These are phyloP conservation scores for Cryptococcus jaspeensis DNA, from an alignment of 1,284 basidiomycete genomes.

Conservation along the genomic window DNA sequence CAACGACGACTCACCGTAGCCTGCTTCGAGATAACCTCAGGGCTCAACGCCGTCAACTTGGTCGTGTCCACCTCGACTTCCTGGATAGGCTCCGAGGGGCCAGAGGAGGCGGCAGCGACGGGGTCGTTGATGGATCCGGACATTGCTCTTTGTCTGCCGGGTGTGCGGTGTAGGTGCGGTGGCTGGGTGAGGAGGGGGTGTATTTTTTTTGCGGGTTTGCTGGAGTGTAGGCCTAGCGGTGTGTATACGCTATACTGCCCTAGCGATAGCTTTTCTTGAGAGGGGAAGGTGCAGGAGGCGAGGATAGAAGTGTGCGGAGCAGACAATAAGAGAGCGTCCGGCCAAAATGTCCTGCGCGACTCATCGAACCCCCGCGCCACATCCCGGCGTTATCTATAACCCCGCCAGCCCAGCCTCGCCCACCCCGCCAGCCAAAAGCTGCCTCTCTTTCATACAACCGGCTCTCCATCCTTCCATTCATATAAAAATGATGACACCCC, in stretches of 20 bases:
- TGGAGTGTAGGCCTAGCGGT: not conserved
- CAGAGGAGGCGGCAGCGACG: constrained; percentile 26
- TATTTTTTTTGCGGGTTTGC: not conserved
- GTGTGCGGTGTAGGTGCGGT: not conserved
- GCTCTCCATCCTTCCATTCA: constrained; percentile 18
- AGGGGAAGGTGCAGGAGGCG: not conserved
- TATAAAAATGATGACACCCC: constrained; percentile 21
- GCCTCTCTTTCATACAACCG: not conserved
- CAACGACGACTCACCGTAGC: constrained; percentile 58
- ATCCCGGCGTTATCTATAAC: not conserved
- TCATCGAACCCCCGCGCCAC: not conserved
- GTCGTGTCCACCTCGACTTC: constrained; percentile 69
- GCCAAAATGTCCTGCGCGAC: too few relatives aligned
- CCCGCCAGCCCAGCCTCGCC: not conserved
- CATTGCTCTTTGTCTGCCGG: constrained; percentile 14
- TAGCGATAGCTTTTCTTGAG: not conserved
- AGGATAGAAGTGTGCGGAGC: too few relatives aligned
- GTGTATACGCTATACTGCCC: not conserved
- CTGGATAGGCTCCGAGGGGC: constrained; percentile 17
- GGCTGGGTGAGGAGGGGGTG: not conserved
- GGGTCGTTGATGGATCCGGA: constrained; percentile 41
- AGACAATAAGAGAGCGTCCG: not conserved
- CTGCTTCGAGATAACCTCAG: constrained; percentile 97
- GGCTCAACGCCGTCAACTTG: constrained; percentile 84
- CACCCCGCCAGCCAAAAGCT: not conserved